phyloP scores from a whole-genome alignment of 2,329 filamentous ascomycete species.

The Aspergillus alliaceus region DNA sequence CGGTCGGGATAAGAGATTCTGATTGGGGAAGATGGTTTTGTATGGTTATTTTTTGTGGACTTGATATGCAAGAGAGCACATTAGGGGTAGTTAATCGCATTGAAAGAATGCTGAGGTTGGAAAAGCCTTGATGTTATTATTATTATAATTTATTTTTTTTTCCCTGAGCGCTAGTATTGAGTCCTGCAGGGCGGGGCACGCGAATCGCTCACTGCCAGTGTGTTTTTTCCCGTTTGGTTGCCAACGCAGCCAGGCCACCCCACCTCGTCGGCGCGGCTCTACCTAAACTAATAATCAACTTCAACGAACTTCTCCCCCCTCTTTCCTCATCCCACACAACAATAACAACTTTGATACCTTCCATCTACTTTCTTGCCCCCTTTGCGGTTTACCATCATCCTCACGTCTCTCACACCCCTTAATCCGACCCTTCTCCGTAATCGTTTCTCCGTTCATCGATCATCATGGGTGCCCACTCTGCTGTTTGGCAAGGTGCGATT shows the following conservation, averaged over 20 bases:
- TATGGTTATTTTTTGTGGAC: no score
- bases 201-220: background rate
- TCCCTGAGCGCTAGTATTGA: no score
- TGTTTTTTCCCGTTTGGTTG: background rate
- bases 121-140: background rate
- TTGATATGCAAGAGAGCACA: no score
- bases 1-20: background rate
- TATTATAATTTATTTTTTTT: background rate
- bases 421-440: slow-evolving; percentile 10
- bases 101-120: background rate
- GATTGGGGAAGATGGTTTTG: background rate
- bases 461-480: slow-evolving; percentile 38
- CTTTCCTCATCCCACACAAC: slow-evolving; percentile 4
- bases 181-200: background rate
- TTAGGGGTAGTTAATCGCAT: background rate
- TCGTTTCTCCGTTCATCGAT: slow-evolving; percentile 16
- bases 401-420: background rate
- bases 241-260: background rate
- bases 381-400: background rate
- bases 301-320: background rate
- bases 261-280: background rate
- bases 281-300: background rate
- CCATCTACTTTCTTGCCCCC: background rate
- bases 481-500: slow-evolving; percentile 36
- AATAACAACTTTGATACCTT: slow-evolving; percentile 2